These are phyloP conservation scores for Diaporthe ampelina DNA, from an alignment of 2,329 filamentous ascomycete species.

Conservation along the genomic window DNA sequence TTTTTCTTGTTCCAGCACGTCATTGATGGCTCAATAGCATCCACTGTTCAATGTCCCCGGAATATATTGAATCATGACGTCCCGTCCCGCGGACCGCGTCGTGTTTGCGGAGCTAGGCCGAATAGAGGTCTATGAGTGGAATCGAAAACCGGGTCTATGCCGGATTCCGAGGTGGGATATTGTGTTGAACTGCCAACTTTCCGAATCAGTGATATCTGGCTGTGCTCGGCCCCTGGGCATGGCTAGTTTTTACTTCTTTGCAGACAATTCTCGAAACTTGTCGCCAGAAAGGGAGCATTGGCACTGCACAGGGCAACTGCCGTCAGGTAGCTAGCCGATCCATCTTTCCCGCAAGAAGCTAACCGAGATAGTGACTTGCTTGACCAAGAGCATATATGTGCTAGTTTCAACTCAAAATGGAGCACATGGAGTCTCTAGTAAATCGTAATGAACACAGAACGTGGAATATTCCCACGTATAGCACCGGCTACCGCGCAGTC, in stretches of 20 bases:
- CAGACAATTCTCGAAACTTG: background rate
- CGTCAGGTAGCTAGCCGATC: background rate
- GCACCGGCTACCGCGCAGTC: background rate
- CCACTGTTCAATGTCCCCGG: background rate
- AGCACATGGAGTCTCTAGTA: background rate
- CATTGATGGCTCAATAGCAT: background rate
- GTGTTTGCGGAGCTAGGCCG: background rate
- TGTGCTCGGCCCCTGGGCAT: background rate
- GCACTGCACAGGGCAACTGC: background rate
- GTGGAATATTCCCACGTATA: background rate
- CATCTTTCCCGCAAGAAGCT: background rate
- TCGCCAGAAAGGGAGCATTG: background rate
- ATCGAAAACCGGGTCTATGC: conserved; percentile 18
- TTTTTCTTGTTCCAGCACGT: background rate
- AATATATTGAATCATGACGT: background rate
- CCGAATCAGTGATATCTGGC: background rate
- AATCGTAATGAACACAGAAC: background rate
- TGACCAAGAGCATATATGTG: background rate
- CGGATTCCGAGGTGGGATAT: background rate
- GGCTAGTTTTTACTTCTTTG: background rate
- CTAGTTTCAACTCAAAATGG: conserved; percentile 3
- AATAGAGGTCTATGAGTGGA: background rate
- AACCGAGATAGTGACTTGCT: conserved; percentile 13
- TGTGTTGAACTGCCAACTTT: conserved; percentile 8
- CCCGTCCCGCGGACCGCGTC: conserved; percentile 5